Conservation (phyloP, 768 basidiomycete species). For the Hydnomerulius pinastri region DNA sequence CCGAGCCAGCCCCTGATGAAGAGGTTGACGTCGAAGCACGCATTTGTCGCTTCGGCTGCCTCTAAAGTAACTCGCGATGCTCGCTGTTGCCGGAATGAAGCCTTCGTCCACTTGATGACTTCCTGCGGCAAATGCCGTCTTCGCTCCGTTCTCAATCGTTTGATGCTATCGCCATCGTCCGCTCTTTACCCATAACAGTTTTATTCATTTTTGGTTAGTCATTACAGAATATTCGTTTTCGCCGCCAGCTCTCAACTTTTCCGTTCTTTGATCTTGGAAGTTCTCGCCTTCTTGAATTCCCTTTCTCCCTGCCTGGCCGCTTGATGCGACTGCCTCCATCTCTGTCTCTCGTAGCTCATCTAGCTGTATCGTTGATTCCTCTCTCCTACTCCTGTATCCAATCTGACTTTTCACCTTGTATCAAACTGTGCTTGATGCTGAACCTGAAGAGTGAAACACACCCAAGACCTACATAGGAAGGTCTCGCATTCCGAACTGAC, state of each 20-base stretch:
- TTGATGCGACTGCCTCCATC: background rate
- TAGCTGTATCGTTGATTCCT: background rate
- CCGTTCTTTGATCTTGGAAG: background rate
- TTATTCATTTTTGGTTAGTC: background rate
- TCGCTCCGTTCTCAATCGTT: background rate
- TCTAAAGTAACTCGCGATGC: slow-evolving; percentile 1
- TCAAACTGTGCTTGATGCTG: background rate
- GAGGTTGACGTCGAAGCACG: slow-evolving; percentile 5
- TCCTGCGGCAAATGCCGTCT: background rate
- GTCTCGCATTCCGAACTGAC: too few relatives aligned
- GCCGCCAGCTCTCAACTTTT: background rate
- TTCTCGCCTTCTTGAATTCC: background rate
- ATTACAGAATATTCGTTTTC: background rate
- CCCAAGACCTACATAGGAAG: too few relatives aligned
- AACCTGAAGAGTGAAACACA: background rate
- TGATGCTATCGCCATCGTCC: background rate
- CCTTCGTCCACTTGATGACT: background rate
- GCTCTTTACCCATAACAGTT: background rate
- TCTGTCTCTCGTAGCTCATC: background rate
- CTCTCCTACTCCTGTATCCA: background rate
- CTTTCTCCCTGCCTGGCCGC: background rate
- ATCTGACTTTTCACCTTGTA: background rate
- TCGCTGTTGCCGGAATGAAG: background rate
- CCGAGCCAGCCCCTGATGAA: slow-evolving; percentile 3
- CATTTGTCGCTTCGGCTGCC: slow-evolving; percentile 14